Evolutionary conservation across 2,329 filamentous ascomycete genomes (phyloP), one percentile per base, ranked within the genome.

Genomic region (Colletotrichum musicola): DNA sequence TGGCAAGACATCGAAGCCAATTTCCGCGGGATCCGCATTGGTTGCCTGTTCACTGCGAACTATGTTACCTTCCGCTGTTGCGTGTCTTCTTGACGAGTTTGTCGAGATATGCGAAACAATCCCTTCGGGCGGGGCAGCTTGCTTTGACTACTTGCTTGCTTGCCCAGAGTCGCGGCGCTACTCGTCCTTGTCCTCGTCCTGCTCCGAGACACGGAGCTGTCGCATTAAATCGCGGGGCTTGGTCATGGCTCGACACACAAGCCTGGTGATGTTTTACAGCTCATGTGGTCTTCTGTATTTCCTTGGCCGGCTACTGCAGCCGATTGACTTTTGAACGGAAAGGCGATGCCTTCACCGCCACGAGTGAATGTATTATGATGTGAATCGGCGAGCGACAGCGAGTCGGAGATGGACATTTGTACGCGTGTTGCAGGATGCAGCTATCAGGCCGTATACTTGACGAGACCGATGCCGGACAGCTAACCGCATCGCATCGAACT

Each of bases 401-500:
- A 18, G 13, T 30, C 13, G 20, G 12, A 44, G 7, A 27, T 22
- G 38, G 20, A 7, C 18, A 14, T 54, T 47, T 6, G 22, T 47
- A 42, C 25, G 25, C 20, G 22, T 51, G 27, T 14, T 27, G 14
- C 18, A n/a, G 38, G 40, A 16, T 38, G 20, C 53, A 53, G 38
- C 25, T 18, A 20, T 20, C 27, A 58, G 22, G 61, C 44, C 51
- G 27, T n/a, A 30, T 27, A 10, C 10, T 10, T 42, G 53, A 10
- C n/a, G 18, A 55, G 55, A 25, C 49, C 42, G 62, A 16, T 25
- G 44, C 35, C 42, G 56, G 18, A 40, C 14, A 49, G 38, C 53
- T 50, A 18, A 22, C 57, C 66, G 62, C 66, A 66, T 69, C 55
- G 62, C 66, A 66, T 69, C 55, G 55, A 50, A 61, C 35, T 69